Evolutionary conservation across 23 red algal species (phyloP), one percentile per base, ranked within the genome.

Genomic region (Gracilaria vermiculophylla): DNA sequence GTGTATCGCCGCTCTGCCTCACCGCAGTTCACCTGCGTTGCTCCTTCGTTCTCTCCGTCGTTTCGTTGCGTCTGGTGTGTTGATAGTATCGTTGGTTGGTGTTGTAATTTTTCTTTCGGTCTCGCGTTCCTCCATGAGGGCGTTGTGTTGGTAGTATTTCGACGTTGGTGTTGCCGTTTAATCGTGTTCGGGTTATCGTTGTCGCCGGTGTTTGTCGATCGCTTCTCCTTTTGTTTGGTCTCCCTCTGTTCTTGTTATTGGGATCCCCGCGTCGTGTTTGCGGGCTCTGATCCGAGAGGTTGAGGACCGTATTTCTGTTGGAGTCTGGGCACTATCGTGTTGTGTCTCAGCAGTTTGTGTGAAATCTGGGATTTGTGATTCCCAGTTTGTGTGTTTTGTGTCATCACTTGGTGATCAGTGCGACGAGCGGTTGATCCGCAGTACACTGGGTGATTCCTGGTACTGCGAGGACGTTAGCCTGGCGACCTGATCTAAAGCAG

Each of bases 101-200:
- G 73, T 78, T 78, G 47, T 9, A 54, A 27, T 54, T 53, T 8
- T 78, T 6, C 52, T 36, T 78, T 78, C 23, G 13, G 45, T 16
- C 19, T 78, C 54, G 43, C 73, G 73, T 78, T 57, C 52, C 73
- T 78, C 73, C 73, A 43, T 78, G 73, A 78, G 73, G 73, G 73
- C 73, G 45, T 78, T 53, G 73, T 54, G 44, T 5, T 78, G 73
- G 73, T 78, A 78, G 45, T 78, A 47, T 43, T 54, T 78, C 44
- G 52, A 54, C 73, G 1, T 78, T 53, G 24, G 19, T 78, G 36
- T 78, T 47, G 73, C n/a, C n/a, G n/a, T n/a, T n/a, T 78, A 47
- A 78, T 57, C 25, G 52, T 78, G 34, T 78, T 78, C 54, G 73
- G 73, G 73, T 25, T 14, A 13, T 53, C 73, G 47, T 53, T 39